Evolutionary conservation across 306 rosid species (phyloP), one percentile per base, ranked within the genome.

Genomic region (Sesbania bispinosa): DNA sequence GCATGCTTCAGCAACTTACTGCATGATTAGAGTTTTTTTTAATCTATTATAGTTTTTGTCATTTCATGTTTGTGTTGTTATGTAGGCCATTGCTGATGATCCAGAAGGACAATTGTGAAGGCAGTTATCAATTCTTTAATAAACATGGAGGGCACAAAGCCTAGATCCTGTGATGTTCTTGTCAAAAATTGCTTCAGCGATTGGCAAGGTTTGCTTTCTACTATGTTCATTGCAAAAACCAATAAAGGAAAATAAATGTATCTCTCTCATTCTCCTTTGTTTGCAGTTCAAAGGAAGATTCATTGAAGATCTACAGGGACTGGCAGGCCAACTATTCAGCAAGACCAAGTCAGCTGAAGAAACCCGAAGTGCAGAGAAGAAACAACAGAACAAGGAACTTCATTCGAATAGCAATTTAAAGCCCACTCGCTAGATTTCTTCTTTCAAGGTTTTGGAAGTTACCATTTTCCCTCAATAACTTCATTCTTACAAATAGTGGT

Each of bases 361-460:
- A 80, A 53, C 74, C 4, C 85, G 61, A 76, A 85, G 75, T 54
- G 74, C 82, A 0, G 93, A 86, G 58, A 91, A 77, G 78, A 88
- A 66, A 78, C 96, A 79, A 79, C 93, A 76, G 67, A 85, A 76
- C 84, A 89, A 77, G 87, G 96, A 88, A 29, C 75, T 61, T 41
- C 85, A 86, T 79, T 73, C 95, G 51, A 83, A 88, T 64, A 80
- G 92, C 77, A 95, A 89, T 77, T 79, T 89, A 77, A n/a, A 95
- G 96, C 71, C 92, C 99, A 10, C 93, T 95, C 3, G 99, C 99
- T 42, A 85, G 96, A 85, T 95, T 95, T 84, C 89, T 95, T 84
- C 92, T 95, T 62, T 89, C 99, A 42, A 95, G 99, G 99, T 95
- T 73, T 53, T 73, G 41, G 19, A 68, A 75, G 62, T 76, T 73